Percentiles rank a stretch among this genome's conserved stretches.
phyloP scores from a whole-genome alignment of 116 monocot genomes.

The Papilionanthe hybrid region DNA sequence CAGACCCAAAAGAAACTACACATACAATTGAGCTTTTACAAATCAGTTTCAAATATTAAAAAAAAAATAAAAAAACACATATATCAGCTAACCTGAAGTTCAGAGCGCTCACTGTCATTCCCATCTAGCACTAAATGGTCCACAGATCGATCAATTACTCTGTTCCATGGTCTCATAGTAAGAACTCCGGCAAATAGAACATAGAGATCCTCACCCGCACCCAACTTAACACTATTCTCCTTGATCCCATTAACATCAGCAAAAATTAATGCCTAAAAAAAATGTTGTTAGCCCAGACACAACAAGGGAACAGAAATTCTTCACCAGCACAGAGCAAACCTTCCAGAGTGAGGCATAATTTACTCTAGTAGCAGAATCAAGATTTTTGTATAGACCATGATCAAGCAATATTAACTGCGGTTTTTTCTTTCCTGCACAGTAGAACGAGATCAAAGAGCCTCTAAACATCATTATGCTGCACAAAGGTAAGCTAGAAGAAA shows the following conservation, averaged over 20 bases:
- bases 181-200: conserved; percentile 86
- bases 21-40: not conserved
- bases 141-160: conserved; percentile 76
- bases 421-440: conserved; percentile 44
- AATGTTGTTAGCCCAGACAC: not conserved
- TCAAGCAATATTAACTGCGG: conserved; percentile 92
- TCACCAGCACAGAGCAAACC: conserved; percentile 21
- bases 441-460: not conserved
- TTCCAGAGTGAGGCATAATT: conserved; percentile 94
- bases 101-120: conserved; percentile 54
- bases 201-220: conserved; percentile 91
- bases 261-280: conserved; percentile 70
- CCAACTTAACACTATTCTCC: conserved; percentile 81
- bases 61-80: not conserved
- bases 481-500: not conserved
- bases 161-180: conserved; percentile 91
- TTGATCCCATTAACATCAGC: conserved; percentile 77
- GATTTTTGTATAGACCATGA: conserved; percentile 88
- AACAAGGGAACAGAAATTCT: not conserved
- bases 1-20: not conserved
- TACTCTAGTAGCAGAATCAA: conserved; percentile 68
- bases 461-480: not conserved
- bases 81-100: conserved; percentile 60
- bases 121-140: conserved; percentile 80
- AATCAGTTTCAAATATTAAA: not conserved